A percentile compares a stretch with the other conserved stretches of the same genome.
Evolutionary conservation across 1,284 basidiomycete genomes (phyloP).

Genomic region (Cryptococcus sp.): DNA sequence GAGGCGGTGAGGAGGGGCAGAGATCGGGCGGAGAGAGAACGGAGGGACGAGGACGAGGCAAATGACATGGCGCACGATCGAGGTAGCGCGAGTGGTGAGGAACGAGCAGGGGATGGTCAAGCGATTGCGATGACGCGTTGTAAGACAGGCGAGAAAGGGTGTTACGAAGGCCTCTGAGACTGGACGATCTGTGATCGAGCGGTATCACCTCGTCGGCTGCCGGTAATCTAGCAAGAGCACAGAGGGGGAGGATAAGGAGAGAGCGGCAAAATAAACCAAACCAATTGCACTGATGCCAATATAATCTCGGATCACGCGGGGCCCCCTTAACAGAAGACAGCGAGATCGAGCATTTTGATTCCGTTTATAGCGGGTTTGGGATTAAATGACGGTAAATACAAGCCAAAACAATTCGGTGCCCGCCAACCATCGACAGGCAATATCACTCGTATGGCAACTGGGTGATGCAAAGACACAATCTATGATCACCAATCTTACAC

Average conservation of each 20-base stretch:
- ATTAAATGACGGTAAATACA: slow-evolving; percentile 18
- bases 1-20: slow-evolving; percentile 34
- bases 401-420: neutral
- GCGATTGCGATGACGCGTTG: too few species aligned
- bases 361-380: slow-evolving; percentile 2
- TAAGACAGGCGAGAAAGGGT: too few species aligned
- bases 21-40: slow-evolving; percentile 26
- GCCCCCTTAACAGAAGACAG: too few species aligned
- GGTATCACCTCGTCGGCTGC: too few species aligned
- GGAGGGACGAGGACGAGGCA: slow-evolving; percentile 26
- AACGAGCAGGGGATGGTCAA: neutral
- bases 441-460: slow-evolving; percentile 5
- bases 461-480: neutral
- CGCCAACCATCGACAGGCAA: slow-evolving; percentile 16
- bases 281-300: too few species aligned
- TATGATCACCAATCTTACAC: neutral
- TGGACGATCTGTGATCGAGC: too few species aligned
- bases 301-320: too few species aligned
- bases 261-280: too few species aligned
- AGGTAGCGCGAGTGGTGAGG: neutral
- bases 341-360: neutral
- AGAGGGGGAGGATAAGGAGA: too few species aligned
- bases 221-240: too few species aligned
- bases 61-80: slow-evolving; percentile 21
- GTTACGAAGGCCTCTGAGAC: too few species aligned